Conservation (phyloP, 345 rosid species). For the Populus davidiana region DNA sequence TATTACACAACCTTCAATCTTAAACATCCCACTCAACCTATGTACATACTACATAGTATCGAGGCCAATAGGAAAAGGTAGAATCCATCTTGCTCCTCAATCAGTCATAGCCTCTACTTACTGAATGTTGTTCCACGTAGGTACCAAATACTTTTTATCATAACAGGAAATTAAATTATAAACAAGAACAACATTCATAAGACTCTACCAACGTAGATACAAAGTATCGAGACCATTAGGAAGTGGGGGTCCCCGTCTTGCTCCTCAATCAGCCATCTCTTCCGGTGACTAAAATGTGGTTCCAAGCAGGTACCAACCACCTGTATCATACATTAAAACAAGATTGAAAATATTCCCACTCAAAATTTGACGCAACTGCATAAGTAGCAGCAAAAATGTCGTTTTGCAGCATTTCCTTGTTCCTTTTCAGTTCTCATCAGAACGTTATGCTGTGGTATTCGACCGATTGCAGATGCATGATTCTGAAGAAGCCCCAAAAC, state of each 20-base stretch:
- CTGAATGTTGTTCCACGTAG: slow-evolving; percentile 8
- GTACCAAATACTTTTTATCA: background rate
- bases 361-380: background rate
- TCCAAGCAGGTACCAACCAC: slow-evolving; percentile 7
- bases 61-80: background rate
- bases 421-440: background rate
- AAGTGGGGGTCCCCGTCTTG: background rate
- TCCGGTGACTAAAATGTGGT: slow-evolving; percentile 1
- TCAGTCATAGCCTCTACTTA: background rate
- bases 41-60: slow-evolving; percentile 2
- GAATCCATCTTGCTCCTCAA: slow-evolving; percentile 8
- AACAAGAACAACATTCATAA: background rate
- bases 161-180: background rate
- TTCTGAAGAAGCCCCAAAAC: background rate
- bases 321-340: background rate
- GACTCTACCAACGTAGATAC: background rate
- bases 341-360: background rate
- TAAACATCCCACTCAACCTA: background rate
- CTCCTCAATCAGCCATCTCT: slow-evolving; percentile 14
- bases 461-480: background rate
- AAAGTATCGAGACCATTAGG: background rate
- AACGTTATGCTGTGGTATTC: no score
- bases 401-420: background rate
- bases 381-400: background rate
- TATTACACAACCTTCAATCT: background rate